Conservation (phyloP, 257 asterid genomes). For the Capsicum pubescens region DNA sequence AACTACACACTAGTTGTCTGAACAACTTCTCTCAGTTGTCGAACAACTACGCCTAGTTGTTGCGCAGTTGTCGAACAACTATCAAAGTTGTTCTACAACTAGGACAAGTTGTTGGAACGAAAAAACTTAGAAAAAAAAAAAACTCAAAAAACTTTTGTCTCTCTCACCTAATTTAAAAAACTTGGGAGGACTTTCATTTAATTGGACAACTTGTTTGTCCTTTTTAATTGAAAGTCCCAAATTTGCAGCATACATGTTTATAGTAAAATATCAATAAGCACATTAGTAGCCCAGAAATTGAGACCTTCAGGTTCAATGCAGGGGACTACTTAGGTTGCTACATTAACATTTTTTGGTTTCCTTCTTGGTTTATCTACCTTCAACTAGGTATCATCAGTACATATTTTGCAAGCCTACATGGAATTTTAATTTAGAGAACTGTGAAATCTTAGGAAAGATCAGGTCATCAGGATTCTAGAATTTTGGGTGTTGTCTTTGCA, state of each 20-base stretch:
- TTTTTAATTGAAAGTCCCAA: no score
- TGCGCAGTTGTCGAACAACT: no score
- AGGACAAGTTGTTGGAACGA: no score
- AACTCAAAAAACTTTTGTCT: no score
- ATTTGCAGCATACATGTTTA: slow-evolving; percentile 18
- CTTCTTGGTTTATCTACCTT: neutral
- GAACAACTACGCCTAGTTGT: no score
- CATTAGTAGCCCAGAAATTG: neutral
- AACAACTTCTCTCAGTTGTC: no score
- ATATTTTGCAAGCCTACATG: neutral
- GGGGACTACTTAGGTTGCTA: neutral
- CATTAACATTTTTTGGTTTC: neutral
- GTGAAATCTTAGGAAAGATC: neutral
- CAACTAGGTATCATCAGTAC: neutral
- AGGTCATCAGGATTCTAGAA: neutral
- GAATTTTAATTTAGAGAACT: neutral
- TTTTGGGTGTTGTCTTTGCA: neutral
- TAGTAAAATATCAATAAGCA: neutral
- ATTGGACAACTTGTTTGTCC: no score
- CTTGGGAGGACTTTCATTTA: no score
- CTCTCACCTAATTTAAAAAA: no score
- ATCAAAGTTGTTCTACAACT: no score
- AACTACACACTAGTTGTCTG: no score
- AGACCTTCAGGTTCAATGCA: neutral
- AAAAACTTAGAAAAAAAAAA: no score